Evolutionary conservation across 257 asterid genomes (phyloP), one percentile per base, ranked within the genome.

Genomic region (Salvia miltiorrhiza): DNA sequence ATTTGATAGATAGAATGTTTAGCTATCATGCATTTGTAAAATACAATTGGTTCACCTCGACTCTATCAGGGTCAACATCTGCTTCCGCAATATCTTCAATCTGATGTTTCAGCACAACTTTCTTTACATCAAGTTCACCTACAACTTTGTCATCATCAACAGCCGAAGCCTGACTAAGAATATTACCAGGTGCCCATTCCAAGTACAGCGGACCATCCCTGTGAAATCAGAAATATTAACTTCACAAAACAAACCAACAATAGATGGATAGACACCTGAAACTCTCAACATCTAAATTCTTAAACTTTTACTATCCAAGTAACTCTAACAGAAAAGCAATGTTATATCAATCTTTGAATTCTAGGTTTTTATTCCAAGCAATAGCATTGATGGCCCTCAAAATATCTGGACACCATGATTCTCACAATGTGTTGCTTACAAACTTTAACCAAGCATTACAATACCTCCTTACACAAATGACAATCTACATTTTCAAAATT

Each of bases 131-230:
- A 44, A 47, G 77, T 69, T 83, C 91, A 33, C 79, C 97, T 59
- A 77, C 83, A 62, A 71, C 61, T 43, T 69, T 57, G 67, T 47
- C 59, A 67, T 73, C 78, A 53, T 52, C 88, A 77, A 47, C 73
- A 44, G 78, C n/a, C 44, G 87, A 67, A n/a, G 81, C 63, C 74
- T 63, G 86, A 83, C 77, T 74, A 16, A 93, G 92, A 80, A 93
- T 84, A 76, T 88, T 73, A 45, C 70, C 91, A 71, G 99, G 99
- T 48, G 99, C 97, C 99, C 97, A 90, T 79, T 93, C 99, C 86
- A 93, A 76, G 83, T 93, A 93, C 60, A 93, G 81, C 3, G 99
- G 99, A 61, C 87, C 85, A 77, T 90, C 99, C 87, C 99, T 93
- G 76, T 39, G 35, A 65, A 21, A 53, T 66, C 49, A 80, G 49